These are phyloP conservation scores for Aureobasidium vineae DNA, from an alignment of 2,329 filamentous ascomycete species.

Conservation along the genomic window DNA sequence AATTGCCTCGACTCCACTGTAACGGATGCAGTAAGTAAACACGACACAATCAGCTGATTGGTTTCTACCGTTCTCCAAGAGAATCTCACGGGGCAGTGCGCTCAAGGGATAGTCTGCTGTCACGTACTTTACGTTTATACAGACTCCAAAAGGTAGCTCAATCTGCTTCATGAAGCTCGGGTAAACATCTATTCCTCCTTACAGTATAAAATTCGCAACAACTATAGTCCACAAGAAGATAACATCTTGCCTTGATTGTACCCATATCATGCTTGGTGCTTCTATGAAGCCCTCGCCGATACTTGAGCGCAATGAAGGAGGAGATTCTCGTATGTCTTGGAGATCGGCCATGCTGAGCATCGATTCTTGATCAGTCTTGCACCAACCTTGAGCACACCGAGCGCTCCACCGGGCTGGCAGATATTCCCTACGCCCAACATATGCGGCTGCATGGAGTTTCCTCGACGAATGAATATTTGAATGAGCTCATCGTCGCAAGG, in stretches of 20 bases:
- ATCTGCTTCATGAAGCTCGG: background rate
- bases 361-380: constrained; percentile 30
- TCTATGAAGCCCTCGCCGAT: constrained; percentile 5
- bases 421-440: constrained; percentile 31
- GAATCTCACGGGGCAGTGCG: background rate
- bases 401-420: constrained; percentile 22
- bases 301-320: constrained; percentile 7
- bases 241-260: background rate
- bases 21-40: background rate
- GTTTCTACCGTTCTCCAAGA: too few relatives aligned
- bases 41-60: background rate
- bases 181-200: background rate
- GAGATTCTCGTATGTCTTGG: constrained; percentile 16
- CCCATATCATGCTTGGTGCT: background rate
- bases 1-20: too few relatives aligned
- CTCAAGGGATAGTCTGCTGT: background rate
- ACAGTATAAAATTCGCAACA: background rate
- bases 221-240: background rate
- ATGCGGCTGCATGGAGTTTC: constrained; percentile 30
- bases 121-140: background rate
- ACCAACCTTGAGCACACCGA: constrained; percentile 29
- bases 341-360: constrained; percentile 21
- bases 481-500: constrained; percentile 32
- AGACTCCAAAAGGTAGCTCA: background rate
- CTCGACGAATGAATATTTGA: constrained; percentile 30